These are phyloP conservation scores for Pseudoperonospora humuli DNA, from an alignment of 352 stramenopile species.

Conservation along the genomic window DNA sequence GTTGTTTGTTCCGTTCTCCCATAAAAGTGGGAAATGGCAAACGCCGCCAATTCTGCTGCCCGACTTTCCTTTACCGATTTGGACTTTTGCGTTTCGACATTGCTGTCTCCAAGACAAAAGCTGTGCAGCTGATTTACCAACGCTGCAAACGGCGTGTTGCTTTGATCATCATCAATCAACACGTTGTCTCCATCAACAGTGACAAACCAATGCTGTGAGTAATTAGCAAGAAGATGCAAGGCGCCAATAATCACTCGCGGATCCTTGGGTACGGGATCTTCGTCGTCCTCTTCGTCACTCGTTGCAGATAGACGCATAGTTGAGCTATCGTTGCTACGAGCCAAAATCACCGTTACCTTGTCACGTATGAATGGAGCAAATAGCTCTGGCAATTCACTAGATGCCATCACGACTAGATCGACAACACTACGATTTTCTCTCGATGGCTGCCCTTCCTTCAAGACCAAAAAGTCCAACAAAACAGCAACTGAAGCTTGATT, in stretches of 20 bases:
- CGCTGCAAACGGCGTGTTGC: conserved; percentile 21
- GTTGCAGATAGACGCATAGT: conserved; percentile 6
- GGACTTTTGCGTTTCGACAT: conserved; percentile 18
- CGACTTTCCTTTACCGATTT: conserved; percentile 26
- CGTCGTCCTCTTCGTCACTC: conserved; percentile 28
- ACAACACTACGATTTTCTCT: conserved; percentile 48
- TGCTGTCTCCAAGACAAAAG: conserved; percentile 36
- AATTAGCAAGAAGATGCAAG: conserved; percentile 47
- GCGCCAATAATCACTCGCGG: conserved; percentile 41
- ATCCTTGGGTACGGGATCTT: conserved; percentile 27
- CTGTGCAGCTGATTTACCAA: conserved; percentile 37
- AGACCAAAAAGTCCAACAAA: conserved; percentile 38
- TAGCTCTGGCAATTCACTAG: conserved; percentile 38
- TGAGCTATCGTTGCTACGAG: conserved; percentile 9
- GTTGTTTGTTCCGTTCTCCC: conserved; percentile 25
- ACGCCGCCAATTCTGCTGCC: conserved; percentile 47
- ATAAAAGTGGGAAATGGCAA: conserved; percentile 43
- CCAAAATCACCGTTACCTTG: conserved; percentile 42
- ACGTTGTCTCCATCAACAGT: conserved; percentile 10
- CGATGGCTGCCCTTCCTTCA: conserved; percentile 15
- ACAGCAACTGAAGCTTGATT: conserved; percentile 32
- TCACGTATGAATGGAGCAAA: conserved; percentile 45
- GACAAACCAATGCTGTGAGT: conserved; percentile 37
- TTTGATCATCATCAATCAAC: conserved; percentile 14
- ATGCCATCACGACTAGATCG: conserved; percentile 48